Base-by-base conservation (phyloP, 306 rosid genomes). In the Chamaecrista fasciculata region DNA sequence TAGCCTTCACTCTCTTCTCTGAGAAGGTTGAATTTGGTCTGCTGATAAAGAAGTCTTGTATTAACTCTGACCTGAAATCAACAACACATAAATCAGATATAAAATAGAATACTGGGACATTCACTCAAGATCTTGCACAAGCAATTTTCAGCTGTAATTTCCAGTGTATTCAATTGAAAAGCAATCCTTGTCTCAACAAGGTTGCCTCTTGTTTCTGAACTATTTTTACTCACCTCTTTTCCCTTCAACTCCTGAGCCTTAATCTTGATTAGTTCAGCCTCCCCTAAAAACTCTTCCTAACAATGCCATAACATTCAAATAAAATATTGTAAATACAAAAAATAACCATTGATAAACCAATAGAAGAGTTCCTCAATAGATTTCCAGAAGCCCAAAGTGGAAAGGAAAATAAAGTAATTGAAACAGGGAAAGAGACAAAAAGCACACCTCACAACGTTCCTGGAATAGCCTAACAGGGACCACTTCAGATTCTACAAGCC, bases 1-100 rank as follows among this genome's bases (percentile, higher is more conserved):
- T 94, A 94, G 82, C 98, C 98, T 86, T 94, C 98, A n/a, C 97
- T 94, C 81, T 94, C 98, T 85, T 94, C 98, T 63, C 98, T 88
- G 34, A 94, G 96, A 79, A 94, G 98, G 67, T 94, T 94, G 80
- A 94, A 94, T 79, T 94, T 94, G 36, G 98, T 94, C 84, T 94
- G 98, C 81, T 94, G 98, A 79, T 94, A 94, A 36, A 94, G 95
- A 78, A 94, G 97, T 44, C 97, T 92, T 23, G 98, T 94, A 77
- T 94, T 94, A 62, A 94, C 98, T 82, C 98, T 85, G 78, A 94
- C 98, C 98, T 94, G 91, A 73, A 81, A 81, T 66, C 70, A 76
- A 68, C 58, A 66, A 66, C 34, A 69, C 24, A 21, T 69, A 55
- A 36, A 53, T 80, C 72, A 83, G 20, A 26, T 46, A 14, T 28